Evolutionary conservation across 2,329 filamentous ascomycete species (phyloP), one percentile per base, ranked within the genome.

Genomic region (Colletotrichum somersetense): DNA sequence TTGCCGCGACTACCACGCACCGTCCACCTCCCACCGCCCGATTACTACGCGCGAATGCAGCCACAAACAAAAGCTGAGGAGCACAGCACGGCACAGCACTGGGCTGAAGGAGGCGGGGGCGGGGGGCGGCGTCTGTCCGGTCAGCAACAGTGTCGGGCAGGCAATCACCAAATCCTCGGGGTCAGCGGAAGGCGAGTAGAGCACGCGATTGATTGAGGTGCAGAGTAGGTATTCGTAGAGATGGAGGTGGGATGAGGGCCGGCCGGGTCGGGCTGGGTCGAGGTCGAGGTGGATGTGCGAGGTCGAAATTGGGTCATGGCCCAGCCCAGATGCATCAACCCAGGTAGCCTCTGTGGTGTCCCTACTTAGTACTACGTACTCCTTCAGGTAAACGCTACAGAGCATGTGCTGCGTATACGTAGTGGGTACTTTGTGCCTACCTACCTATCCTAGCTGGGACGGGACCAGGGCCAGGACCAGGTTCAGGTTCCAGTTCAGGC

Each of bases 41-140:
- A 44, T 44, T 33, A 57, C 63, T 38, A 42, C 18, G 64, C 52
- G 67, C 65, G 52, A 68, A 68, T 59, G 58, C 58, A 71, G 69
- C 69, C 69, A 63, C 65, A 52, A 63, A 62, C 26, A 58, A 46
- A 44, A 52, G 63, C 56, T 52, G 58, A 52, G 50, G 20, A 59
- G 48, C 30, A 30, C 30, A 30, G 30, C 30, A 30, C 30, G 4
- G 30, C 30, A 30, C 30, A 30, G 30, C 18, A 40, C 59, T 33
- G 30, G 38, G 65, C 48, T 55, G 40, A 48, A 56, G 57, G 57
- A 62, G 57, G 66, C 23, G 61, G 42, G 7, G 44, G 44, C 18
- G 44, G 44, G 18, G 20, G 18, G 7, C 12, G 44, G 44, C 18
- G 44, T 48, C 53, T 53, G 38, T 48, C 38, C 38, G 46, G 26